These are phyloP conservation scores for Cystobasidiaceae sp. DNA, from an alignment of 1,284 basidiomycete genomes.

Conservation along the genomic window DNA sequence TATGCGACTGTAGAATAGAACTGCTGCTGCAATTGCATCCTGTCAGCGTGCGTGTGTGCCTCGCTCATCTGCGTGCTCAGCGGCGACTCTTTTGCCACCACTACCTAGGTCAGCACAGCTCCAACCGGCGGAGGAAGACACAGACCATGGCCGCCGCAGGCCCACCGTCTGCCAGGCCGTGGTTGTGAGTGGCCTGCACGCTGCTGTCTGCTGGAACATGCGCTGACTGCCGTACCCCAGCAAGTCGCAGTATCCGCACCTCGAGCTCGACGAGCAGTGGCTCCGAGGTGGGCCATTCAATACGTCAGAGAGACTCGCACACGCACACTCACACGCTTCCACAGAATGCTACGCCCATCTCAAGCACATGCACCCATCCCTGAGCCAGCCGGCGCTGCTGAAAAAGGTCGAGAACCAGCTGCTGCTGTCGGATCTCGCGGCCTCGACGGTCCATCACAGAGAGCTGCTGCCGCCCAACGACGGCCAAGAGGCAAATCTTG, in stretches of 20 bases:
- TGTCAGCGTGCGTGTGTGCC: no score
- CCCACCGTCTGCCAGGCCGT: neutral
- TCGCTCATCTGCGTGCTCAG: no score
- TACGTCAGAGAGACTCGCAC: neutral
- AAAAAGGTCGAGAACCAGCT: constrained; percentile 31
- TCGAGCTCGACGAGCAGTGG: constrained; percentile 20
- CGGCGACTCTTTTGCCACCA: neutral
- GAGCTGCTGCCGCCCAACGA: constrained; percentile 8
- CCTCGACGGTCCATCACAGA: constrained; percentile 12
- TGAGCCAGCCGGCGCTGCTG: constrained; percentile 2
- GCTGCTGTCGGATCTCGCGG: constrained; percentile 18
- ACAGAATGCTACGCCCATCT: constrained; percentile 18
- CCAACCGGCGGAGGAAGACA: neutral
- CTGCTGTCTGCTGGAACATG: neutral
- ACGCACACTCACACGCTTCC: neutral
- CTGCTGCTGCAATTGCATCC: no score
- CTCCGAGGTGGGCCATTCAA: constrained; percentile 2
- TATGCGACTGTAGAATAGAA: no score
- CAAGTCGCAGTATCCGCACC: neutral
- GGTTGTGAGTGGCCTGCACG: neutral
- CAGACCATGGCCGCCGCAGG: no score
- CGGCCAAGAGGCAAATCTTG: neutral
- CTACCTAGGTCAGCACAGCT: neutral
- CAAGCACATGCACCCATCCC: no score
- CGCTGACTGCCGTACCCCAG: neutral